These are phyloP conservation scores for Arabidopsis hybrid DNA, from an alignment of 441 rosid species.

Conservation along the genomic window DNA sequence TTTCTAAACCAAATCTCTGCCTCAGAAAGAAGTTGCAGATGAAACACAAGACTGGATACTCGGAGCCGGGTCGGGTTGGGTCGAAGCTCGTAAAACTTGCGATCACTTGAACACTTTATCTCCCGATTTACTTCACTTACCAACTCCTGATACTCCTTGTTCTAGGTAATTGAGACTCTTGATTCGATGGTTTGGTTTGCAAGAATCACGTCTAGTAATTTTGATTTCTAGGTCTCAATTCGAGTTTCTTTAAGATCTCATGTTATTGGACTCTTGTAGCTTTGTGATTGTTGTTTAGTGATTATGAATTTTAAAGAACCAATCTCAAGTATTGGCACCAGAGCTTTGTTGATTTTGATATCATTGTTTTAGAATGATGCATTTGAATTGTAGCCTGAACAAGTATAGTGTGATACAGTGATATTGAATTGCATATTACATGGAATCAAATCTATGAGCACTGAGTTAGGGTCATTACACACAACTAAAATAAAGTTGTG, in stretches of 20 bases:
- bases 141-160: conserved; percentile 77
- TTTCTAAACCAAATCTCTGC: background rate
- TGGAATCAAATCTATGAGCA: background rate
- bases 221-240: too few relatives aligned
- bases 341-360: too few relatives aligned
- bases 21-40: conserved; percentile 42
- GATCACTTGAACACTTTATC: conserved; percentile 72
- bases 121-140: conserved; percentile 69
- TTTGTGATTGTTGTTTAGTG: too few relatives aligned
- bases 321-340: too few relatives aligned
- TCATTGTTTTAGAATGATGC: background rate
- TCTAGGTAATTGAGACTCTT: conserved; percentile 47
- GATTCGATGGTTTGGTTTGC: too few relatives aligned
- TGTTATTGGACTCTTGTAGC: too few relatives aligned
- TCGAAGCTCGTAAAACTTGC: conserved; percentile 81
- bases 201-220: too few relatives aligned
- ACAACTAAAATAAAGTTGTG: background rate
- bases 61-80: conserved; percentile 92
- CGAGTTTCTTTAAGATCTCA: too few relatives aligned
- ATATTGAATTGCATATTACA: background rate
- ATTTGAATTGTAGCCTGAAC: background rate
- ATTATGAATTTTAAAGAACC: too few relatives aligned
- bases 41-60: conserved; percentile 50
- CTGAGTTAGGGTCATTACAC: background rate
- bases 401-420: background rate